Conservation (phyloP, 2,329 filamentous ascomycete species). For the Fusarium domesticum region DNA sequence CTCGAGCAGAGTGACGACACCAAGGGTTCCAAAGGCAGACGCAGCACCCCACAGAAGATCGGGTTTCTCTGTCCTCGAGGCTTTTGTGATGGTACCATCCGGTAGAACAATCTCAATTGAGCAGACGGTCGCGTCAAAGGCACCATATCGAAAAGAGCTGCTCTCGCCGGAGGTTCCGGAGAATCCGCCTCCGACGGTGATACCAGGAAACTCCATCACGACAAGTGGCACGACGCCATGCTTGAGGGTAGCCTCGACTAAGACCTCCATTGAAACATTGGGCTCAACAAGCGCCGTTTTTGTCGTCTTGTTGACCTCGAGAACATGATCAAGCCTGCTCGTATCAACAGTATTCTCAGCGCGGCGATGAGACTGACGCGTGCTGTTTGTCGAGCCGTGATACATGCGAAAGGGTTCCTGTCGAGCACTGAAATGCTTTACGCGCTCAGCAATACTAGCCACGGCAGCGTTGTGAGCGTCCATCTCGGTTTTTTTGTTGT, state of each 20-base stretch:
- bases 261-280: slow-evolving; percentile 65
- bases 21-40: slow-evolving; percentile 63
- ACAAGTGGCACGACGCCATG: slow-evolving; percentile 60
- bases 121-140: slow-evolving; percentile 61
- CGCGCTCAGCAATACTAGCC: slow-evolving; percentile 40
- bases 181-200: slow-evolving; percentile 67
- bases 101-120: slow-evolving; percentile 64
- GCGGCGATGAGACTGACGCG: slow-evolving; percentile 53
- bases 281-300: slow-evolving; percentile 65
- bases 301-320: slow-evolving; percentile 53
- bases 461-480: slow-evolving; percentile 47
- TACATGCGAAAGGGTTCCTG: slow-evolving; percentile 66
- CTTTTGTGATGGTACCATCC: slow-evolving; percentile 54
- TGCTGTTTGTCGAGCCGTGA: slow-evolving; percentile 76
- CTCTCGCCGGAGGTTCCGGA: slow-evolving; percentile 65
- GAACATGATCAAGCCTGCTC: slow-evolving; percentile 58
- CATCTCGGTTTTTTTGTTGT: slow-evolving; percentile 24
- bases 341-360: slow-evolving; percentile 63
- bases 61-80: slow-evolving; percentile 50
- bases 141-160: slow-evolving; percentile 64
- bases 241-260: slow-evolving; percentile 56
- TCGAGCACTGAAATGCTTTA: slow-evolving; percentile 43
- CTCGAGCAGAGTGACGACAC: slow-evolving; percentile 63
- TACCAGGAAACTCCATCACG: slow-evolving; percentile 71
- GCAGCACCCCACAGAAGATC: slow-evolving; percentile 65